phyloP scores from a whole-genome alignment of 140 eudicot genomes.

The Flaveria floridana region DNA sequence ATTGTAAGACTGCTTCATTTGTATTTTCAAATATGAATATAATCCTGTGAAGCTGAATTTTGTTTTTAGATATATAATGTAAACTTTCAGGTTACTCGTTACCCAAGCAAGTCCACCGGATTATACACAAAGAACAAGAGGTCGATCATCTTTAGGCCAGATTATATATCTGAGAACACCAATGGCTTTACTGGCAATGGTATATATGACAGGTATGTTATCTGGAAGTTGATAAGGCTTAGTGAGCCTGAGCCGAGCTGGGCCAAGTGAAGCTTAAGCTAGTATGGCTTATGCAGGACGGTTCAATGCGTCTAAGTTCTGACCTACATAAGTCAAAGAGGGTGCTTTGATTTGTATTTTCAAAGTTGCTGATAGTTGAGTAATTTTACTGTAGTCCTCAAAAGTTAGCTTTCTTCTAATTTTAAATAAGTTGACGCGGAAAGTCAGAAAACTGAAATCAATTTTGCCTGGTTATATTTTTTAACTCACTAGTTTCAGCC shows the following conservation, averaged over 20 bases:
- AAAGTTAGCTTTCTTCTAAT: background rate
- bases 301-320: background rate
- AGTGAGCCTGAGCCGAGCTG: background rate
- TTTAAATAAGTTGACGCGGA: background rate
- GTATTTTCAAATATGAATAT: background rate
- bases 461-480: background rate
- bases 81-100: constrained; percentile 68
- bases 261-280: background rate
- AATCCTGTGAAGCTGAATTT: constrained; percentile 20
- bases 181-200: constrained; percentile 74
- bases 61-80: background rate
- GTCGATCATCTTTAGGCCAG: constrained; percentile 85
- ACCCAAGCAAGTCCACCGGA: constrained; percentile 90
- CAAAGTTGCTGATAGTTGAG: background rate
- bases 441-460: background rate
- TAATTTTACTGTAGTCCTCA: constrained; percentile 2
- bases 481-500: background rate
- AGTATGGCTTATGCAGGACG: background rate
- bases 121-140: constrained; percentile 57
- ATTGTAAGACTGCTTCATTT: constrained; percentile 38
- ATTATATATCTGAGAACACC: constrained; percentile 67
- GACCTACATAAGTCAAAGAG: background rate
- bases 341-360: background rate
- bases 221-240: background rate
- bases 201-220: constrained; percentile 74